Evolutionary conservation across 2,329 filamentous ascomycete genomes (phyloP).

Genomic region (Talaromyces amestolkiae): DNA sequence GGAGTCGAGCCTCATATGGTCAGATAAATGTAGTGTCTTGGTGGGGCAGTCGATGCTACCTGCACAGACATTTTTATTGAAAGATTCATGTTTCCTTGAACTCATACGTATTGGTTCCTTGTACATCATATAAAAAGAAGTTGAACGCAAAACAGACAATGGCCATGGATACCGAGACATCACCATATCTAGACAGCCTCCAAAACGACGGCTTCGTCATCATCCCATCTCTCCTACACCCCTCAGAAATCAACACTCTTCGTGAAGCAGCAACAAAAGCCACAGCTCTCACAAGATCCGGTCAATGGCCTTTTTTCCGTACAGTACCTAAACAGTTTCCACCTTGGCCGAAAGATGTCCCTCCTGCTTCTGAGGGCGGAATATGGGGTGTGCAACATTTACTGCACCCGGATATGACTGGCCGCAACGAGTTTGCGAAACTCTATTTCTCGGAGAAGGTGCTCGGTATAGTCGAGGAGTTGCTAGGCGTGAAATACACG

Average conservation of each 20-base stretch:
- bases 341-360: slow-evolving; percentile 66
- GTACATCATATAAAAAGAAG: background rate
- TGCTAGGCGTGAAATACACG: slow-evolving; percentile 51
- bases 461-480: slow-evolving; percentile 60
- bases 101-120: background rate
- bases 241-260: slow-evolving; percentile 56
- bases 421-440: slow-evolving; percentile 59
- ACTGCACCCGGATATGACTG: slow-evolving; percentile 68
- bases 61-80: background rate
- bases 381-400: slow-evolving; percentile 92
- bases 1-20: background rate
- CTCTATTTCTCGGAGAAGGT: slow-evolving; percentile 71
- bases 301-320: slow-evolving; percentile 76
- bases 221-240: slow-evolving; percentile 63
- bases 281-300: slow-evolving; percentile 63
- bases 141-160: background rate
- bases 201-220: slow-evolving; percentile 72
- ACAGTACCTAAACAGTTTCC: slow-evolving; percentile 89
- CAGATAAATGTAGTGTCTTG: background rate
- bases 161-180: background rate
- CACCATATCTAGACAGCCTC: slow-evolving; percentile 54
- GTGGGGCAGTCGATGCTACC: background rate
- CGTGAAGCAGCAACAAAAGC: slow-evolving; percentile 58
- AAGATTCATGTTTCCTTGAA: background rate
- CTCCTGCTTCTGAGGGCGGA: slow-evolving; percentile 52